These are phyloP conservation scores for Trichoderma simmonsii DNA, from an alignment of 2,329 filamentous ascomycete genomes.

Conservation along the genomic window DNA sequence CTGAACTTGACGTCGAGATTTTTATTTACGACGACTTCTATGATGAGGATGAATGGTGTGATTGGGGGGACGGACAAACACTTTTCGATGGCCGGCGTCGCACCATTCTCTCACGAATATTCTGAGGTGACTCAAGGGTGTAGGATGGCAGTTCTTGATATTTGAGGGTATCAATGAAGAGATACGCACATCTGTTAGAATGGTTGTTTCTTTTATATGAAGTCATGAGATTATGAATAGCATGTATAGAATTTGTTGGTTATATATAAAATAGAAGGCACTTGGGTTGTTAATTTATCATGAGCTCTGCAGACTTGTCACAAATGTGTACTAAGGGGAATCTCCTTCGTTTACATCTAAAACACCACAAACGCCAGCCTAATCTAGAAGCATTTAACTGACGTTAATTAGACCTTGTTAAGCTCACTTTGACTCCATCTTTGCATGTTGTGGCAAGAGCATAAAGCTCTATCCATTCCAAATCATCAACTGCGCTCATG, in stretches of 20 bases:
- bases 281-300: neutral
- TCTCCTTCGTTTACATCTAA: neutral
- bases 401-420: neutral
- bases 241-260: neutral
- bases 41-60: neutral
- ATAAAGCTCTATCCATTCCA: constrained; percentile 35
- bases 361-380: neutral
- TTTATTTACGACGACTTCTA: neutral
- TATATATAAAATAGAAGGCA: neutral
- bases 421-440: constrained; percentile 29
- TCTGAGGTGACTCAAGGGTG: neutral
- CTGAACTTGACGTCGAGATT: neutral
- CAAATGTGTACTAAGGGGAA: neutral
- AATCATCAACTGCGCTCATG: constrained; percentile 29
- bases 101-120: neutral
- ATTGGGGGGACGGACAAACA: neutral
- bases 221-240: neutral
- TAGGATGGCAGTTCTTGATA: too few relatives aligned
- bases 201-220: too few relatives aligned
- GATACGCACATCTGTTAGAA: too few relatives aligned
- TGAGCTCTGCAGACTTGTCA: neutral
- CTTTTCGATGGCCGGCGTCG: too few relatives aligned
- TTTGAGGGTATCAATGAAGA: too few relatives aligned
- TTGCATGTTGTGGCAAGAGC: constrained; percentile 36
- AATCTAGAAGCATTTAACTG: neutral